Evolutionary conservation across 768 basidiomycete species (phyloP), one percentile per base, ranked within the genome.

Genomic region (Amanita molliuscula): DNA sequence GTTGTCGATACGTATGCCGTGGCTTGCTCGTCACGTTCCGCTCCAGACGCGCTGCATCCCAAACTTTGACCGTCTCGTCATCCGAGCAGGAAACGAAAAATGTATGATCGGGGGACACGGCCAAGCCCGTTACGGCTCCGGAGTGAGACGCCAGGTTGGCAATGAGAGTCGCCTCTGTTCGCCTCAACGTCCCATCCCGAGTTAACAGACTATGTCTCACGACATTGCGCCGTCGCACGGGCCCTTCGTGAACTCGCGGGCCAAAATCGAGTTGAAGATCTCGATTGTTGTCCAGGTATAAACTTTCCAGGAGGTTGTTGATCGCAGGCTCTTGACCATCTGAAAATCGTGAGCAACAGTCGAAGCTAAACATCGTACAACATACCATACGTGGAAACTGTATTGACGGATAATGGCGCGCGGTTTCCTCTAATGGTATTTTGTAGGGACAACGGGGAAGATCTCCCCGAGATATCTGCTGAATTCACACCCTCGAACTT

Each of bases 1-100:
- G 72, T 50, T 74, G 72, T 9, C 65, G 64, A 60, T 85, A 84
- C 1, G 82, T 83, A 59, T 84, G 76, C 55, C 84, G 62, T 48
- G 79, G 81, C 69, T 89, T 89, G 61, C 86, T 85, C 18, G 93
- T 90, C 15, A 96, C 89, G 64, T 92, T 97, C 50, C 94, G 77
- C 61, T 97, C 95, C 40, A 98, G 72, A n/a, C 92, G 74, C 6
- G 89, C 87, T 1, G 92, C 86, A 55, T 91, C 87, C 92, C 92
- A 96, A 36, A 88, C 75, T 63, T 92, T 94, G 60, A 94, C 82
- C 0, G 88, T 93, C 69, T 88, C 89, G 65, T 98, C 95, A 54
- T 98, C 83, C 0, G 92, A 95, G 33, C 88, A 82, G 0, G 95
- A 90, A 3, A 94, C 82, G 56, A 99, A 97, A 72, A 96, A 99